A percentile compares a stretch with the other conserved stretches of the same genome.
phyloP scores from a whole-genome alignment of 2,329 filamentous ascomycete species.

The Penicillium expansum region DNA sequence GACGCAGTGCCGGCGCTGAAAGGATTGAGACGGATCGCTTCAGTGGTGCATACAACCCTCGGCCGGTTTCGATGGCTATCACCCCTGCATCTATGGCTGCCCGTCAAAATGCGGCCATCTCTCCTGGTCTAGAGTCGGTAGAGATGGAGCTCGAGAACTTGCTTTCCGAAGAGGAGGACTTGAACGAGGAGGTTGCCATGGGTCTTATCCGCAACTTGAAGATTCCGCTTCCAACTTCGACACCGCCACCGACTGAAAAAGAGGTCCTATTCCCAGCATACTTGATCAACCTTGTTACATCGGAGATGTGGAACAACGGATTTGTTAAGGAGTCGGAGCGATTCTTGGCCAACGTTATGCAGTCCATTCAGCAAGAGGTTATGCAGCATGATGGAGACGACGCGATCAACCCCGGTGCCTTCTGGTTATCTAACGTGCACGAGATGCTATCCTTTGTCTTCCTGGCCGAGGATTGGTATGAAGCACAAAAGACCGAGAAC shows the following conservation, averaged over 20 bases:
- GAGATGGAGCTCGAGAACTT: conserved; percentile 93
- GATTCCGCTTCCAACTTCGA: conserved; percentile 84
- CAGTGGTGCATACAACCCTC: conserved; percentile 87
- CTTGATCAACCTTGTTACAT: conserved; percentile 97
- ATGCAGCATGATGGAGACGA: conserved; percentile 99
- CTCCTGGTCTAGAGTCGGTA: conserved; percentile 80
- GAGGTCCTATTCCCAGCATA: conserved; percentile 98
- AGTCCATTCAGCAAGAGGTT: conserved; percentile 97
- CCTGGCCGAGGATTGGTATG: conserved; percentile 98
- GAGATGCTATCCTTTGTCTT: conserved; percentile 99
- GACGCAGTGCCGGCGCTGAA: conserved; percentile 86
- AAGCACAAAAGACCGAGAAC: conserved; percentile 98
- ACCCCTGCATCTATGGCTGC: conserved; percentile 48
- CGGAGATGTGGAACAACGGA: conserved; percentile 99
- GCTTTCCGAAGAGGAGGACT: conserved; percentile 87
- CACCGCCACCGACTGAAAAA: conserved; percentile 91
- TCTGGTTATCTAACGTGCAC: conserved; percentile 99
- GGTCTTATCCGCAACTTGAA: conserved; percentile 94
- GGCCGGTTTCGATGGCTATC: conserved; percentile 94
- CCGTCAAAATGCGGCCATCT: conserved; percentile 73
- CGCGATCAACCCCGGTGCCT: conserved; percentile 92
- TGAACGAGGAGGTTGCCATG: conserved; percentile 96
- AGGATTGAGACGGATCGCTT: conserved; percentile 83
- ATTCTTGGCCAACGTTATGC: conserved; percentile 99
- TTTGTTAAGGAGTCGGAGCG: conserved; percentile 99